Evolutionary conservation across 2,329 filamentous ascomycete genomes (phyloP).

Genomic region (Thielaviopsis ethacetica): DNA sequence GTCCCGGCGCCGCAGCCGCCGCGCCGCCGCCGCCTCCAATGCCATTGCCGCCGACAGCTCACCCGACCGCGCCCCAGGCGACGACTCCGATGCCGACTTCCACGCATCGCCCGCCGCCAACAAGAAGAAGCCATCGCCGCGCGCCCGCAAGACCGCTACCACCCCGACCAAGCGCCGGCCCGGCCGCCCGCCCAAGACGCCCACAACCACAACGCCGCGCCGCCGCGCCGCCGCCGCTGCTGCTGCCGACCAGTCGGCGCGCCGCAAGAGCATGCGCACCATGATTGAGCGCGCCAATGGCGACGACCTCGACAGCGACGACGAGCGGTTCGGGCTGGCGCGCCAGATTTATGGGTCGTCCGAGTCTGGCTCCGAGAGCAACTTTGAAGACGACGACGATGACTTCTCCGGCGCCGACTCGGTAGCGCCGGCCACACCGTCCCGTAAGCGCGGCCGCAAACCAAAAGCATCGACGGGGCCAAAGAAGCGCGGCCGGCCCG

Average conservation of each 20-base stretch:
- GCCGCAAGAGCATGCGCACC: constrained; percentile 65
- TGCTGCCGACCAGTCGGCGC: constrained; percentile 66
- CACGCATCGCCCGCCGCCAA: not conserved
- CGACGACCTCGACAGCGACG: constrained; percentile 51
- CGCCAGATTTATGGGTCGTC: constrained; percentile 45
- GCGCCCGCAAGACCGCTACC: constrained; percentile 13
- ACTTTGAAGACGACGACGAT: constrained; percentile 23
- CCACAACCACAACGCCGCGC: constrained; percentile 23
- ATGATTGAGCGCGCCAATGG: constrained; percentile 57
- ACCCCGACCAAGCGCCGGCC: constrained; percentile 20
- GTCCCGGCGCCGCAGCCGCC: constrained; percentile 5
- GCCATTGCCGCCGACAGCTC: constrained; percentile 2
- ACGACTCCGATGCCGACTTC: constrained; percentile 7
- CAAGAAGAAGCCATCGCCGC: constrained; percentile 1
- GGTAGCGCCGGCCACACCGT: constrained; percentile 28
- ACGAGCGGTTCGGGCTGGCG: constrained; percentile 51
- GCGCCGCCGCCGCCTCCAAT: not conserved
- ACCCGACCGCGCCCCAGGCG: not conserved
- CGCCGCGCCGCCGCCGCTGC: constrained; percentile 36
- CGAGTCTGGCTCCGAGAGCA: constrained; percentile 25
- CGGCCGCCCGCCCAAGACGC: constrained; percentile 19
- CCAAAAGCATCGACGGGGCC: constrained; percentile 11
- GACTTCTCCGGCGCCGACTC: constrained; percentile 21
- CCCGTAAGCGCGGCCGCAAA: constrained; percentile 23
- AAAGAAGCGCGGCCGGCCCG: constrained; percentile 17